phyloP scores from a whole-genome alignment of 148 eudicot genomes.

The Tetragonia tetragonoides region DNA sequence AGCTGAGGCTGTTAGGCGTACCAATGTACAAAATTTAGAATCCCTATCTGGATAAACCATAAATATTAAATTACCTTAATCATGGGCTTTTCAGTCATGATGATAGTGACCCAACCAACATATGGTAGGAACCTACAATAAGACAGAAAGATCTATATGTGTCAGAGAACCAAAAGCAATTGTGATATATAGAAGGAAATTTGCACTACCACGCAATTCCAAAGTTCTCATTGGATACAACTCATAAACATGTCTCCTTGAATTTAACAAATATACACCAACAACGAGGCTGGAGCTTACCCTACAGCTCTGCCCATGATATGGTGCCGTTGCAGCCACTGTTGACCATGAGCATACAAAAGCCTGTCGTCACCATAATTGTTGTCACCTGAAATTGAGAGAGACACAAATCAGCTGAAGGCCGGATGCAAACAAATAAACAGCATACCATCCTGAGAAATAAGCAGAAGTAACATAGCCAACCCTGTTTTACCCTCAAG shows the following conservation, averaged over 20 bases:
- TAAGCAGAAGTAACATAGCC: neutral
- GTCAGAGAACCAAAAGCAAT: neutral
- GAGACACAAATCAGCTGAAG: neutral
- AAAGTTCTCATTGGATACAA: neutral
- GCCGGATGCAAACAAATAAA: neutral
- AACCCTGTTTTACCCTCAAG: neutral
- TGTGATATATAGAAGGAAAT: neutral
- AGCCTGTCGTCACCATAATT: conserved; percentile 61
- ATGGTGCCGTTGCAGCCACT: conserved; percentile 74
- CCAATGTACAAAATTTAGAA: neutral
- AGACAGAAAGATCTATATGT: neutral
- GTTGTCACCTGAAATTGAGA: conserved; percentile 57
- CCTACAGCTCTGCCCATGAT: conserved; percentile 90
- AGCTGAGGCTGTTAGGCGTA: neutral
- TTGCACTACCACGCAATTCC: too few species aligned
- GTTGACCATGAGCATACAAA: conserved; percentile 74
- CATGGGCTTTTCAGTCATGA: conserved; percentile 62
- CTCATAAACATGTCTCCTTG: neutral
- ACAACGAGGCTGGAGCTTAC: conserved; percentile 34
- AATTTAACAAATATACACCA: neutral
- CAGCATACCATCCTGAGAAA: neutral
- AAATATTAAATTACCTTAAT: conserved; percentile 45
- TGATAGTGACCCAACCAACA: conserved; percentile 64
- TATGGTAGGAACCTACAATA: conserved; percentile 61
- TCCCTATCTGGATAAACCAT: conserved; percentile 2